Evolutionary conservation across 805 yeast genomes (phyloP), one percentile per base, ranked within the genome.

Genomic region (Candida arabinofermentans): DNA sequence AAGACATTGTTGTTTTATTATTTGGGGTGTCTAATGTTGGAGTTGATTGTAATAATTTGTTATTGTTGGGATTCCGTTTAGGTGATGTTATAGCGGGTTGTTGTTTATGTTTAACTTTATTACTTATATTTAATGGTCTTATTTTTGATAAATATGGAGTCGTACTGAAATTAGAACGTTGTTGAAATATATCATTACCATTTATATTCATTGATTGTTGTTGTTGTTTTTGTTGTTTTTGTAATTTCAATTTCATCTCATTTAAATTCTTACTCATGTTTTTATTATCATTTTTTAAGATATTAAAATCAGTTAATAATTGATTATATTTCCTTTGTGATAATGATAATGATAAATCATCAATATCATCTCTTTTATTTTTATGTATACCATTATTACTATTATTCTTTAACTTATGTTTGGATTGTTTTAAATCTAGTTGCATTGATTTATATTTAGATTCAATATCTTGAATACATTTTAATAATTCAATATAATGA

Each of bases 61-160:
- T 16, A 8, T 5, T 16, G n/a, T 17, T 24, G 5, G 43, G 34
- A 5, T 34, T 42, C 13, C 26, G 31, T 4, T 32, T 17, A n/a
- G 40, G 10, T 9, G 40, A 26, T 26, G 41, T 34, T 7, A 19
- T 21, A 12, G 43, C 37, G 2, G 44, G 32, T 3, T 14, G n/a
- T 18, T 19, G 29, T 26, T 16, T 26, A 13, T 7, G 16, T 16
- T 13, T 16, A n/a, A 26, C 41, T 32, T 16, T n/a, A 12, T 31
- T 18, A 9, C 24, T 18, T 12, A 14, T 8, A 12, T 2, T 27
- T 23, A 5, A 5, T 14, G 8, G 21, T 7, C 5, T 23, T 34
- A 48, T 43, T 23, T 44, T 52, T 8, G 49, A 41, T 10, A 53
- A 27, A 26, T 47, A 47, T 12, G 59, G 59, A 8, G 58, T 54